phyloP scores from a whole-genome alignment of 805 yeast species.

The Barnettozyma siamensis region DNA sequence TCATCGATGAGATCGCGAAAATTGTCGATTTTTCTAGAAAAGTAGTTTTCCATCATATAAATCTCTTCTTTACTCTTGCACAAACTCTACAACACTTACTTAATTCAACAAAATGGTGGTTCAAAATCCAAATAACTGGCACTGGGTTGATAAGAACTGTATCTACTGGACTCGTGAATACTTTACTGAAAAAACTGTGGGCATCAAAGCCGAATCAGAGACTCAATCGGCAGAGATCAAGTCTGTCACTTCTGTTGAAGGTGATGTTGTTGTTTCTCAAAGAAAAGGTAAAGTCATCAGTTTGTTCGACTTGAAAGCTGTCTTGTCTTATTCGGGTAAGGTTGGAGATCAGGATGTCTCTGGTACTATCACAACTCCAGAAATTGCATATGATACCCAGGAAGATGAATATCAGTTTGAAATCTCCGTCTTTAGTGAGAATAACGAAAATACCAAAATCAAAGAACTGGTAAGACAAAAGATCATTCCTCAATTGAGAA shows the following conservation, averaged over 20 bases:
- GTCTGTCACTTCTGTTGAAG: constrained; percentile 53
- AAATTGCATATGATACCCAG: constrained; percentile 88
- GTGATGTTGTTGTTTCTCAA: constrained; percentile 96
- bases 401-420: constrained; percentile 82
- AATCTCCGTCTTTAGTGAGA: constrained; percentile 53
- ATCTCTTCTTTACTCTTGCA: background rate
- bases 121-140: constrained; percentile 98
- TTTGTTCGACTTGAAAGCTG: constrained; percentile 73
- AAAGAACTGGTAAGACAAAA: constrained; percentile 43
- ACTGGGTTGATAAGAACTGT: constrained; percentile 98
- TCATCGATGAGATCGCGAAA: background rate
- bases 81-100: too few species aligned
- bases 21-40: constrained; percentile 6
- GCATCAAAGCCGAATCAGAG: constrained; percentile 29
- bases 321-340: constrained; percentile 50
- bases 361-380: constrained; percentile 84
- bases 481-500: constrained; percentile 67
- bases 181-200: constrained; percentile 56
- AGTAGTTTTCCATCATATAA: background rate
- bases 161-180: constrained; percentile 83
- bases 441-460: constrained; percentile 47
- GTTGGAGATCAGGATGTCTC: constrained; percentile 36
- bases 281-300: constrained; percentile 95
- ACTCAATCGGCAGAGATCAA: constrained; percentile 29
- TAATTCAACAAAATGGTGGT: too few species aligned